phyloP scores from a whole-genome alignment of 2,329 filamentous ascomycete species.

The Orbilia javanica region DNA sequence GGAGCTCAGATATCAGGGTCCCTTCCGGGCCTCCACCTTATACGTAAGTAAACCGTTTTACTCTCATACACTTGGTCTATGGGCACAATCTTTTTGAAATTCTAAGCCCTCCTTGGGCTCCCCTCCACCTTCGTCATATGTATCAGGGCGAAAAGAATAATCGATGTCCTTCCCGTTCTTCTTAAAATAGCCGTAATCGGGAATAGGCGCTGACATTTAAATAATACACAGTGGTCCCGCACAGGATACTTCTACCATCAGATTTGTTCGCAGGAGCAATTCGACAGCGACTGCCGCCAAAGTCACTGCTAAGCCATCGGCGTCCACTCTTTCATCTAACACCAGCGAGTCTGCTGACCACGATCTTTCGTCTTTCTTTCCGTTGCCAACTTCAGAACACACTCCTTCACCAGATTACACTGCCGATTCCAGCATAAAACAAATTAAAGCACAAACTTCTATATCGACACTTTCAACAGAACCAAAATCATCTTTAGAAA shows the following conservation, averaged over 20 bases:
- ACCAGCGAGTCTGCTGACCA: constrained; percentile 57
- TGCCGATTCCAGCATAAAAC: constrained; percentile 43
- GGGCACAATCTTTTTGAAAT: constrained; percentile 35
- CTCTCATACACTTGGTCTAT: constrained; percentile 44
- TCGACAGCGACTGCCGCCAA: constrained; percentile 45
- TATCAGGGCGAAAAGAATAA: background rate
- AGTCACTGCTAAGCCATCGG: constrained; percentile 48
- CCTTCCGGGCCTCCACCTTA: constrained; percentile 55
- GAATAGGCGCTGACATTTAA: constrained; percentile 48
- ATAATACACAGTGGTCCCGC: constrained; percentile 55
- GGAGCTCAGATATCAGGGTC: constrained; percentile 50
- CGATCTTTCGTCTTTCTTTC: constrained; percentile 47
- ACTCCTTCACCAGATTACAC: constrained; percentile 52
- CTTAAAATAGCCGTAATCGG: constrained; percentile 55
- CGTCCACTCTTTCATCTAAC: constrained; percentile 58
- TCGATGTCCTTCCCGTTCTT: constrained; percentile 15
- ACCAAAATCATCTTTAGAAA: constrained; percentile 52
- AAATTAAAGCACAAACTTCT: constrained; percentile 38
- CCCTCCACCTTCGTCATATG: constrained; percentile 28
- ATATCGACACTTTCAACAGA: constrained; percentile 45
- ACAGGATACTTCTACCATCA: constrained; percentile 57
- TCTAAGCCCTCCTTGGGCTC: constrained; percentile 42
- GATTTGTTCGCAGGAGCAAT: constrained; percentile 54
- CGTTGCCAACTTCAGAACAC: constrained; percentile 40
- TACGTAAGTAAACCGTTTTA: constrained; percentile 56